Evolutionary conservation across 2,329 filamentous ascomycete species (phyloP).

Genomic region (Fusarium paranaense): DNA sequence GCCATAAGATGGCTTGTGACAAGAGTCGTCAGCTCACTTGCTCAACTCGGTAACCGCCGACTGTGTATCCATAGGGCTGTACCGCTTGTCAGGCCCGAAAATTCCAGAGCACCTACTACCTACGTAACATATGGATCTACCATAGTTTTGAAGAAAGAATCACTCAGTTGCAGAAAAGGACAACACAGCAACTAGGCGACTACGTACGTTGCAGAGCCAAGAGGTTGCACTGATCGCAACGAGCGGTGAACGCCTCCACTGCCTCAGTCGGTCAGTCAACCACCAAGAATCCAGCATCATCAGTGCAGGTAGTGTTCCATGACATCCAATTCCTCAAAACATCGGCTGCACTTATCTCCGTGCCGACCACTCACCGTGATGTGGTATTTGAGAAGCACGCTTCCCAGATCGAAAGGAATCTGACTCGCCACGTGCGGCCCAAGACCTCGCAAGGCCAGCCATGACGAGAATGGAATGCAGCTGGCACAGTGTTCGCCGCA

Average conservation of each 20-base stretch:
- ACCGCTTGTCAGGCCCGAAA: not conserved
- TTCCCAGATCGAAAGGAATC: constrained; percentile 3
- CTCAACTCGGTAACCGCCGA: not conserved
- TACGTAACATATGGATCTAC: not conserved
- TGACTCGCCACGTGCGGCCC: constrained; percentile 4
- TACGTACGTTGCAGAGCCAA: not conserved
- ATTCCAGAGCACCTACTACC: not conserved
- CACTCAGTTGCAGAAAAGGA: not conserved
- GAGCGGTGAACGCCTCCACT: not conserved
- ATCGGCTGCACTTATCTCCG: not conserved
- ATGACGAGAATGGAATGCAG: not conserved
- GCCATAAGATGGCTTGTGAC: not conserved
- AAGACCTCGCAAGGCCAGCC: not conserved
- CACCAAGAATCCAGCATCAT: not conserved
- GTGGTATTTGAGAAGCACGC: not conserved
- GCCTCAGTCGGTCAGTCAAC: constrained; percentile 1
- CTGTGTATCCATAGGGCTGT: not conserved
- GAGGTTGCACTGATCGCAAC: not conserved
- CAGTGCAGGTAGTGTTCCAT: not conserved
- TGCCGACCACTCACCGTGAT: not conserved
- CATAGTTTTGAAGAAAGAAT: not conserved
- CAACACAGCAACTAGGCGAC: not conserved
- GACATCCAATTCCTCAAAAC: not conserved
- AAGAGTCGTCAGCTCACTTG: not conserved
- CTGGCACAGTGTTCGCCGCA: constrained; percentile 14